phyloP scores from a whole-genome alignment of 2,329 filamentous ascomycete species.

The Aspergillus puulaauensis region DNA sequence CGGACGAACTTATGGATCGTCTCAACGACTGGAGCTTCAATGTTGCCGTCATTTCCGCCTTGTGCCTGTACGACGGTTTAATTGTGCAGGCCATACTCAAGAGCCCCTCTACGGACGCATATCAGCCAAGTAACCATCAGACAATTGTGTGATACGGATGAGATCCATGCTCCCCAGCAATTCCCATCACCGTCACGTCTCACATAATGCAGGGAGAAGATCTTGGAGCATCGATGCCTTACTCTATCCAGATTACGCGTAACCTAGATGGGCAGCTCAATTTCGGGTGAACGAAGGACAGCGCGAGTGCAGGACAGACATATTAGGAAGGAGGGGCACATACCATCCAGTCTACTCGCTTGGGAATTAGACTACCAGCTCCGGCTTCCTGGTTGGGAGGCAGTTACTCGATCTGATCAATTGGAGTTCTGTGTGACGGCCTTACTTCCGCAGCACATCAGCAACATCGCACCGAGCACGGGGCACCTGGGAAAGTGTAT shows the following conservation, averaged over 20 bases:
- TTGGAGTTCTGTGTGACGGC: slow-evolving; percentile 18
- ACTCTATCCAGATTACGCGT: slow-evolving; percentile 8
- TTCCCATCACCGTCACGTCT: background rate
- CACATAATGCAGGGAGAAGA: slow-evolving; percentile 2
- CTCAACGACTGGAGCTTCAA: slow-evolving; percentile 5
- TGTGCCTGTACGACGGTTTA: slow-evolving; percentile 18
- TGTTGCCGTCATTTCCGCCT: slow-evolving; percentile 9
- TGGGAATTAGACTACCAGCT: no score
- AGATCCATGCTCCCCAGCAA: background rate
- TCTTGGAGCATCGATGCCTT: slow-evolving; percentile 19
- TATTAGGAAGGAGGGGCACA: slow-evolving; percentile 2
- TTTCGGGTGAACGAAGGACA: background rate
- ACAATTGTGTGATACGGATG: slow-evolving; percentile 4
- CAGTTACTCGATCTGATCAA: slow-evolving; percentile 16
- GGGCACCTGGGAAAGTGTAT: background rate
- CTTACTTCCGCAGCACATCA: slow-evolving; percentile 21
- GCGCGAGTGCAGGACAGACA: background rate
- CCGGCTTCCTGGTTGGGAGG: background rate
- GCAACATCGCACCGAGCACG: slow-evolving; percentile 13
- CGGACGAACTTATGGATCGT: slow-evolving; percentile 3
- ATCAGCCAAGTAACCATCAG: slow-evolving; percentile 2
- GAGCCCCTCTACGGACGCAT: background rate
- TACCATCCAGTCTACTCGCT: background rate
- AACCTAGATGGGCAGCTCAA: slow-evolving; percentile 1
- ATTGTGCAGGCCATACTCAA: slow-evolving; percentile 2